Evolutionary conservation across 768 basidiomycete species (phyloP), one percentile per base, ranked within the genome.

Genomic region (Tricholoma bakamatsutake): DNA sequence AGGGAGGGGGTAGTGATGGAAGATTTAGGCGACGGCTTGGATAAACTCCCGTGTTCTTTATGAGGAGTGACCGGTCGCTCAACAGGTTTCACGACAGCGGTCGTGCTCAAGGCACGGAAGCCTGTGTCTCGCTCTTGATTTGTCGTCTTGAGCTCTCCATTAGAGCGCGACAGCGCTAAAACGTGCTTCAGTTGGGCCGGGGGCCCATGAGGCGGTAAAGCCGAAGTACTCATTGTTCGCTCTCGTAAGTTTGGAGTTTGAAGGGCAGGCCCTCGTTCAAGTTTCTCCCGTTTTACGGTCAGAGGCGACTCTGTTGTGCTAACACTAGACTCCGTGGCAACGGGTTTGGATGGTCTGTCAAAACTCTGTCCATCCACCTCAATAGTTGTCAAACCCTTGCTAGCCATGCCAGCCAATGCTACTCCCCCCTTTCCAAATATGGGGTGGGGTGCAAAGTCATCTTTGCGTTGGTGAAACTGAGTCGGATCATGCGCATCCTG

Each of bases 381-480:
- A 15, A 27, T 31, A 3, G 27, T 28, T 21, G 43, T 18, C 24
- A 18, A 42, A 52, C 58, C 56, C 45, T 51, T 39, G 13, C 66
- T 64, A 9, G 73, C 73, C 76, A 91, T 79, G 3, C 89, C 89
- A 7, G 87, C 86, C 82, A 91, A 82, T 10, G 88, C 89, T 49
- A 90, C 71, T 17, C 87, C 87, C 13, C 85, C 84, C 54, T 76
- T 79, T 15, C 89, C 89, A 65, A 91, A 91, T 46, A 90, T 67
- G 2, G 89, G 90, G 70, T 91, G 90, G 13, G 86, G 81, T 4
- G 77, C 67, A 51, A 75, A 74, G 52, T 71, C 67, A n/a, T 70
- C 71, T 12, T 69, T 73, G 11, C 81, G 81, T 63, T 87, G 85
- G 53, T 84, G 82, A 60, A 87, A 88, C 59, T 82, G 81, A 0